phyloP scores from a whole-genome alignment of 768 basidiomycete genomes.

The Suillus occidentalis region DNA sequence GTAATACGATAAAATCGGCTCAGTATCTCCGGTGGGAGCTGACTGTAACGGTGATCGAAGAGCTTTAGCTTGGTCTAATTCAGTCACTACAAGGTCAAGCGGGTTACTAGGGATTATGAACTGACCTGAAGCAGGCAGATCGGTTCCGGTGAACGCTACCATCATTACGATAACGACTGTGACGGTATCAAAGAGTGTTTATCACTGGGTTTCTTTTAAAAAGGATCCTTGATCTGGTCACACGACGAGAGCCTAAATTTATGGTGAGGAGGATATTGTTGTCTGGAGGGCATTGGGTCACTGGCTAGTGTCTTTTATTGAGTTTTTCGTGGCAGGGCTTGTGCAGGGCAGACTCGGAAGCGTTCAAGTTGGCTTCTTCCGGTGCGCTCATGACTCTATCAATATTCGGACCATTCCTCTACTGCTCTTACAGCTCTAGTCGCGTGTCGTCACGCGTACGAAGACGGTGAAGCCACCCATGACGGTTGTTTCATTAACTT shows the following conservation, averaged over 20 bases:
- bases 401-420: background rate
- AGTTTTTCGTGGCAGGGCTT: background rate
- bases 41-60: background rate
- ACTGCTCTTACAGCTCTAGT: constrained; percentile 1
- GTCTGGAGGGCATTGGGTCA: background rate
- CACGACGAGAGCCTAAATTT: constrained; percentile 4
- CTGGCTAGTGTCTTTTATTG: background rate
- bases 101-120: background rate
- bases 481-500: background rate
- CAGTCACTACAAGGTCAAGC: background rate
- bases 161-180: constrained; percentile 1
- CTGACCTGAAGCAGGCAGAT: constrained; percentile 6
- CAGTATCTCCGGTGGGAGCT: constrained; percentile 35
- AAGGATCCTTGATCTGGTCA: constrained; percentile 3
- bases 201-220: background rate
- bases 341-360: background rate
- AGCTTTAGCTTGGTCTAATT: background rate
- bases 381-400: background rate
- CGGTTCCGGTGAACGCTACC: background rate
- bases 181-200: background rate
- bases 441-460: background rate
- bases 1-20: constrained; percentile 53
- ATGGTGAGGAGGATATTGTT: background rate
- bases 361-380: background rate
- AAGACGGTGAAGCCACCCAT: background rate